Evolutionary conservation across 345 rosid genomes (phyloP).

Genomic region (Combretum micranthum): DNA sequence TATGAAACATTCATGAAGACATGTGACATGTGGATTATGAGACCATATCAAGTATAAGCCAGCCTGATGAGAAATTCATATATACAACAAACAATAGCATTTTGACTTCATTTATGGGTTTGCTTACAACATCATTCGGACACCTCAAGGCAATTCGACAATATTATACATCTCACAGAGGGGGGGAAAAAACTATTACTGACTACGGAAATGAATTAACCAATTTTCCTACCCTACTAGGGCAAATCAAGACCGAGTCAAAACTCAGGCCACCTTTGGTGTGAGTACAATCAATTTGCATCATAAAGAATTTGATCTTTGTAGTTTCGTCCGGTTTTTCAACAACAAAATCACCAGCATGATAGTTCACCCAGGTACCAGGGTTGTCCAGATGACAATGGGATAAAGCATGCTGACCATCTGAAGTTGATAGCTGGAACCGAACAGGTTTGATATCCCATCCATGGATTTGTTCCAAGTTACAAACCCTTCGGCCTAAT

Average conservation of each 20-base stretch:
- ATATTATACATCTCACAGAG: not conserved
- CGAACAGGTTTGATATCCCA: conserved; percentile 83
- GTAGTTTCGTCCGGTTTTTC: conserved; percentile 15
- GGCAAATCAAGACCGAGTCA: conserved; percentile 59
- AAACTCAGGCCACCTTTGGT: conserved; percentile 89
- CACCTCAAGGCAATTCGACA: no score
- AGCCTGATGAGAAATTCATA: no score
- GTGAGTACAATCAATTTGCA: conserved; percentile 93
- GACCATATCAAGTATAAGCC: no score
- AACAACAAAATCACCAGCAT: conserved; percentile 71
- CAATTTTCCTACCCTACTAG: conserved; percentile 34
- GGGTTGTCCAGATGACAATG: conserved; percentile 43
- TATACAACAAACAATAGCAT: no score
- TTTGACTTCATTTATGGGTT: no score
- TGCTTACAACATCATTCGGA: no score
- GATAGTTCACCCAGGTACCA: conserved; percentile 68
- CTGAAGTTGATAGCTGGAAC: conserved; percentile 69
- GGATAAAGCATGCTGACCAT: conserved; percentile 53
- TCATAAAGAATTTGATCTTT: conserved; percentile 58
- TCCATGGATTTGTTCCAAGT: conserved; percentile 72
- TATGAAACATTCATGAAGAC: no score
- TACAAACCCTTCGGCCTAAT: conserved; percentile 66
- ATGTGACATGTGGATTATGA: no score
- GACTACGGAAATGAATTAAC: conserved; percentile 24
- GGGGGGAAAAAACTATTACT: not conserved